phyloP scores from a whole-genome alignment of 108 stramenopile genomes.

The Mediolabrus comicus region DNA sequence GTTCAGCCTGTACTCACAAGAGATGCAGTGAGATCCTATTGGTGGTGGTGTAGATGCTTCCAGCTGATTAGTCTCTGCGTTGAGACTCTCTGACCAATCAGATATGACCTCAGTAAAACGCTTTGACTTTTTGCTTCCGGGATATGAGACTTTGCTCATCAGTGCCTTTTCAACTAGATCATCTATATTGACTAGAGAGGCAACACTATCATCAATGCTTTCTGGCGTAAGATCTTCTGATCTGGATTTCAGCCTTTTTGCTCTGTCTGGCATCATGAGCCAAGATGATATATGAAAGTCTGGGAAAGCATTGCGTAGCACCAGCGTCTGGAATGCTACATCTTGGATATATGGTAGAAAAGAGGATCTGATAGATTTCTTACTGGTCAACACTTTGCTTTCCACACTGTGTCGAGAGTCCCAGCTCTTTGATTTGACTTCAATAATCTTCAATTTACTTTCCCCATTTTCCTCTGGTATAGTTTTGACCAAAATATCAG shows the following conservation, averaged over 20 bases:
- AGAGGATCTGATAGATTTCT: slow-evolving; percentile 31
- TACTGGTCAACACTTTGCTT: slow-evolving; percentile 27
- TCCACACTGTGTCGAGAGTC: slow-evolving; percentile 33
- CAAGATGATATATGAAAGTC: slow-evolving; percentile 39
- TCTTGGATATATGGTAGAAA: slow-evolving; percentile 54
- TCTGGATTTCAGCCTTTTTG: slow-evolving; percentile 17
- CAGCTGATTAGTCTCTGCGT: slow-evolving; percentile 9
- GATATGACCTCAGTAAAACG: slow-evolving; percentile 19
- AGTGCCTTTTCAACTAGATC: slow-evolving; percentile 41
- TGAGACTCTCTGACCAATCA: slow-evolving; percentile 36
- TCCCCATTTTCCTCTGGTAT: background rate
- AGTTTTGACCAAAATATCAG: slow-evolving; percentile 51
- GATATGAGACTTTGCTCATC: slow-evolving; percentile 28
- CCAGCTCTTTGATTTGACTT: slow-evolving; percentile 54
- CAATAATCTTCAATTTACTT: slow-evolving; percentile 44
- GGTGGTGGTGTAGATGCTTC: slow-evolving; percentile 12
- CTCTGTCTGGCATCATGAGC: slow-evolving; percentile 54
- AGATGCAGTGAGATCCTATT: slow-evolving; percentile 47
- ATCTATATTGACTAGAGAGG: slow-evolving; percentile 44
- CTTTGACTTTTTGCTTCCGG: slow-evolving; percentile 38
- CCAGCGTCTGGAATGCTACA: slow-evolving; percentile 53
- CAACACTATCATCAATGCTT: slow-evolving; percentile 34
- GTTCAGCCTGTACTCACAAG: slow-evolving; percentile 50
- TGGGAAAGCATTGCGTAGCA: slow-evolving; percentile 37
- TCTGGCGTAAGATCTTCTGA: slow-evolving; percentile 23